phyloP scores from a whole-genome alignment of 306 rosid genomes.

The Alnus rubra region DNA sequence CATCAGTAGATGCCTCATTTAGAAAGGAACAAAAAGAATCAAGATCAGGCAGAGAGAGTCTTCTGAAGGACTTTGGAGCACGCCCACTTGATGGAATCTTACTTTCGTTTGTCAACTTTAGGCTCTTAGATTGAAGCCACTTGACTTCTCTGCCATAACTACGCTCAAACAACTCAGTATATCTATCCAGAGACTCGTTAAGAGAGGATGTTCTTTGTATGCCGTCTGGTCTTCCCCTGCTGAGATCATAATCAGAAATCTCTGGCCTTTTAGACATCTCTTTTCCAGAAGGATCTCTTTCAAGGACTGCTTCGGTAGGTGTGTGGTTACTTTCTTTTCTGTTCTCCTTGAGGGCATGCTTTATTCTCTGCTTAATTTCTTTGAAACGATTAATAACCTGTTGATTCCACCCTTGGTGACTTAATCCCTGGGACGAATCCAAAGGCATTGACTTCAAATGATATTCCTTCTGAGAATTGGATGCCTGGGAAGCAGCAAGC shows the following conservation, averaged over 20 bases:
- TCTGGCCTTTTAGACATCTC: constrained; percentile 39
- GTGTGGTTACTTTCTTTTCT: constrained; percentile 45
- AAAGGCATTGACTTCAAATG: constrained; percentile 25
- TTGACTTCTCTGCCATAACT: constrained; percentile 46
- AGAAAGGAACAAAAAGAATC: constrained; percentile 63
- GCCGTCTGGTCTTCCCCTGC: constrained; percentile 27
- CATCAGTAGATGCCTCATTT: constrained; percentile 48
- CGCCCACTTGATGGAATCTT: constrained; percentile 34
- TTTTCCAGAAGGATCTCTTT: constrained; percentile 32
- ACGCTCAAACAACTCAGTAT: constrained; percentile 62
- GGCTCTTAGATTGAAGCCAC: constrained; percentile 57
- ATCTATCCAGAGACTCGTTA: constrained; percentile 63
- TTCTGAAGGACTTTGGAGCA: constrained; percentile 50
- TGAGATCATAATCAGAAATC: constrained; percentile 36
- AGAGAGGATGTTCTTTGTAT: constrained; percentile 62
- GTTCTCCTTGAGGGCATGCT: constrained; percentile 60
- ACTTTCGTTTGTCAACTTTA: constrained; percentile 58
- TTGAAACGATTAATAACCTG: constrained; percentile 71
- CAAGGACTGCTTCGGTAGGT: constrained; percentile 25
- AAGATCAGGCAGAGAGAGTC: constrained; percentile 71
- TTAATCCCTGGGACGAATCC: constrained; percentile 37
- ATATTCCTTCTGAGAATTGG: constrained; percentile 39
- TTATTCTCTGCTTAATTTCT: constrained; percentile 70
- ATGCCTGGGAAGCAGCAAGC: constrained; percentile 33
- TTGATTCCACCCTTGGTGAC: constrained; percentile 81